Evolutionary conservation across 164 flowering plant species (phyloP).

Genomic region (Vitis rupestris): DNA sequence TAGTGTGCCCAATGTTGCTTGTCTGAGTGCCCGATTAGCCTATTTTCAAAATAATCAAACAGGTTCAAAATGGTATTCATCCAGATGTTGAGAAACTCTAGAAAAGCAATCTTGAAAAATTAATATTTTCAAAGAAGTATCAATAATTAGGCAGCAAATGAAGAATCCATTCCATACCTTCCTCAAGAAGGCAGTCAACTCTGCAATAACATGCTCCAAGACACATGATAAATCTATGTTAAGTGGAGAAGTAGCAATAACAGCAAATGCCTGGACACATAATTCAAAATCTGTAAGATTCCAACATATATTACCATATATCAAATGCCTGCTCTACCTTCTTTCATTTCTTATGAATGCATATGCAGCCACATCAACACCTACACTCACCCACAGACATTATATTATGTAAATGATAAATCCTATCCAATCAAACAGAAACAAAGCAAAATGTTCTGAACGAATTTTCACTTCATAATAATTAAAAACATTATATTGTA

Average conservation of each 20-base stretch:
- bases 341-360: too few relatives aligned
- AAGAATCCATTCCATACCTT: slow-evolving; percentile 49
- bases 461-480: not conserved
- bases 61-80: not conserved
- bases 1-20: slow-evolving; percentile 91
- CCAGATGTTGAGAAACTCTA: not conserved
- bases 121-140: not conserved
- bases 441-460: too few relatives aligned
- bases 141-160: not conserved
- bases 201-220: slow-evolving; percentile 79
- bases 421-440: too few relatives aligned
- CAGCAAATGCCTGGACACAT: slow-evolving; percentile 82
- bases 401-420: too few relatives aligned
- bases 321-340: too few relatives aligned
- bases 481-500: not conserved
- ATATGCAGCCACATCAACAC: too few relatives aligned
- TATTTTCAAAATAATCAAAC: slow-evolving; percentile 26
- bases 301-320: not conserved
- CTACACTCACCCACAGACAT: too few relatives aligned
- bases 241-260: slow-evolving; percentile 86
- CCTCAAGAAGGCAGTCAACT: slow-evolving; percentile 86
- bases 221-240: slow-evolving; percentile 83
- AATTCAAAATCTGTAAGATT: not conserved
- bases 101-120: not conserved
- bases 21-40: slow-evolving; percentile 94